phyloP scores from a whole-genome alignment of 2,329 filamentous ascomycete genomes.

The Pseudogymnoascus verrucosus region DNA sequence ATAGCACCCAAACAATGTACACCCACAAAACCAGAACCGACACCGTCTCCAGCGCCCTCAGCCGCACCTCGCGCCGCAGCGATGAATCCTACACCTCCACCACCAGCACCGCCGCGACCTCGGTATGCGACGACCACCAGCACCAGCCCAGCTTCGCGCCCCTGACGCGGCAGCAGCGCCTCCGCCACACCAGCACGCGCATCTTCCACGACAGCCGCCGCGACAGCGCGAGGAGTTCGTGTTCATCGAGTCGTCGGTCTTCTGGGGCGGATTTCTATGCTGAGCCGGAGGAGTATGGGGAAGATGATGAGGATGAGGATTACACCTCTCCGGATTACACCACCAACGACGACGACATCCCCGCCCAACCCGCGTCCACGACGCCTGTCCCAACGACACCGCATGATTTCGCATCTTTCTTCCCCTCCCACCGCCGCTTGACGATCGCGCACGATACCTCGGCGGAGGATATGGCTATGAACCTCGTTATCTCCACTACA shows the following conservation, averaged over 20 bases:
- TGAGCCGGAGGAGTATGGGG: slow-evolving; percentile 34
- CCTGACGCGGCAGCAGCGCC: slow-evolving; percentile 17
- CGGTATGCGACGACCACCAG: slow-evolving; percentile 31
- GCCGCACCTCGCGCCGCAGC: slow-evolving; percentile 35
- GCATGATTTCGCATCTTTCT: slow-evolving; percentile 73
- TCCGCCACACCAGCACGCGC: slow-evolving; percentile 14
- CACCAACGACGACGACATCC: slow-evolving; percentile 26
- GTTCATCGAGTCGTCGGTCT: not conserved
- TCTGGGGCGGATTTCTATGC: slow-evolving; percentile 41
- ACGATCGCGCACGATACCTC: slow-evolving; percentile 85
- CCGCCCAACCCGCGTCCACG: slow-evolving; percentile 60
- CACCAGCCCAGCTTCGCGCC: not conserved
- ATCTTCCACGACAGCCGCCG: not conserved
- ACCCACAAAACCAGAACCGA: slow-evolving; percentile 15
- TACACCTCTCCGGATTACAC: slow-evolving; percentile 28
- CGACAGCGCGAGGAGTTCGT: no score
- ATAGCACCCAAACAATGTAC: no score
- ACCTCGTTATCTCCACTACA: slow-evolving; percentile 74
- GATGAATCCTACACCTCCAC: slow-evolving; percentile 33
- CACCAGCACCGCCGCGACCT: slow-evolving; percentile 41
- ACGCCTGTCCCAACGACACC: slow-evolving; percentile 71
- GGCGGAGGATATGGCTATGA: slow-evolving; percentile 91
- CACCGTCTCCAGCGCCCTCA: slow-evolving; percentile 27
- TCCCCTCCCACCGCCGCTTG: slow-evolving; percentile 75
- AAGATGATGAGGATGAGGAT: slow-evolving; percentile 18